A percentile compares a stretch with the other conserved stretches of the same genome.
Evolutionary conservation across 208 protist genomes (phyloP).

Genomic region (Porcisia deanei): DNA sequence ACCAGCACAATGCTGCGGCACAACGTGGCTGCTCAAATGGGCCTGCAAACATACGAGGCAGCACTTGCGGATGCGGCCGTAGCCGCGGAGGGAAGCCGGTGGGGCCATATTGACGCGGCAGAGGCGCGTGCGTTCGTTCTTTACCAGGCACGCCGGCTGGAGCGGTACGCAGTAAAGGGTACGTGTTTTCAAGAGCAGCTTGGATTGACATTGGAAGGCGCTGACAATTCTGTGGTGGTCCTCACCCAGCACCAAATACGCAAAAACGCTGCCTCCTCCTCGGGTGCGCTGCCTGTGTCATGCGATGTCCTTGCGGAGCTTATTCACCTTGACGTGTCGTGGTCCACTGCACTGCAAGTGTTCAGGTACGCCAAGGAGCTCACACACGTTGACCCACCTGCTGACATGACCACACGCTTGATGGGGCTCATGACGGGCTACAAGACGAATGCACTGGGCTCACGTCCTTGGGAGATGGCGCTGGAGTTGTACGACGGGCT

Average conservation of each 20-base stretch:
- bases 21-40: conserved; percentile 49
- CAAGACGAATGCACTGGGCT: conserved; percentile 60
- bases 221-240: conserved; percentile 62
- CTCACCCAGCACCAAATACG: conserved; percentile 64
- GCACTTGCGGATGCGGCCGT: conserved; percentile 53
- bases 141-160: conserved; percentile 47
- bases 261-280: conserved; percentile 8
- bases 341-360: conserved; percentile 58
- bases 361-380: conserved; percentile 38
- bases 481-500: conserved; percentile 55
- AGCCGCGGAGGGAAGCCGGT: conserved; percentile 34
- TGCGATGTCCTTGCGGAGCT: conserved; percentile 52
- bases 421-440: conserved; percentile 84
- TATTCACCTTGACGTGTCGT: conserved; percentile 75
- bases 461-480: conserved; percentile 66
- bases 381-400: conserved; percentile 36
- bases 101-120: conserved; percentile 39
- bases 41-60: conserved; percentile 32
- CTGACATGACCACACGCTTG: conserved; percentile 69
- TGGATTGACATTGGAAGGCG: conserved; percentile 60
- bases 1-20: conserved; percentile 43
- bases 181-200: conserved; percentile 52
- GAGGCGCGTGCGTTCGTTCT: conserved; percentile 52
- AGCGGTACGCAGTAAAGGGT: conserved; percentile 52
- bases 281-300: conserved; percentile 34